phyloP scores from a whole-genome alignment of 75 land plant genomes.

The Sequoiadendron giganteum region DNA sequence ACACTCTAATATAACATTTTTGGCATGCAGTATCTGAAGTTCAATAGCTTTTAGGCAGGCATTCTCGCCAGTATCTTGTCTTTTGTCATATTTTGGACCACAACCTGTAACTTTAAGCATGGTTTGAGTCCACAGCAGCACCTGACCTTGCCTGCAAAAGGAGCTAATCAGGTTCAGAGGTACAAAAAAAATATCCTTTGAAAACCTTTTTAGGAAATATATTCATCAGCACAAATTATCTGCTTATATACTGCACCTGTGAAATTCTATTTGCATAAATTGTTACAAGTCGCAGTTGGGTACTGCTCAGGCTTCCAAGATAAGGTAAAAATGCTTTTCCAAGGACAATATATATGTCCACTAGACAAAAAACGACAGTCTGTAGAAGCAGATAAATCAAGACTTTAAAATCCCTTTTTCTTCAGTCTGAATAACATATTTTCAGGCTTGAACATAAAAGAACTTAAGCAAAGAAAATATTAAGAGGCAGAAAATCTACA shows the following conservation, averaged over 20 bases:
- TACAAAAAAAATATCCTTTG: background rate
- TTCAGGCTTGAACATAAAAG: background rate
- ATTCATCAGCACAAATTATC: background rate
- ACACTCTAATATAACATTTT: conserved; percentile 9
- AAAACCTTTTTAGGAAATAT: background rate
- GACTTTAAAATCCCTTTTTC: background rate
- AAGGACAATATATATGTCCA: conserved; percentile 95
- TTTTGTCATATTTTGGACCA: conserved; percentile 3
- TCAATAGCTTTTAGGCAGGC: conserved; percentile 11
- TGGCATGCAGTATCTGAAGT: conserved; percentile 1
- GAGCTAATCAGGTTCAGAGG: background rate
- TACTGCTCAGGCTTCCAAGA: conserved; percentile 88
- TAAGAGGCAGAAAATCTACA: background rate
- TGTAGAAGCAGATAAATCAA: conserved; percentile 30
- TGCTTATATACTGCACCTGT: conserved; percentile 30
- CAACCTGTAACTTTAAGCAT: conserved; percentile 14
- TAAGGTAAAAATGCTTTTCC: conserved; percentile 95
- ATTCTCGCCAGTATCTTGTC: background rate
- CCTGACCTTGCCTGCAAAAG: conserved; percentile 55
- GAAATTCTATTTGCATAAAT: conserved; percentile 98
- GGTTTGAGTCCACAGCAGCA: conserved; percentile 42
- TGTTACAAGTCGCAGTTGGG: conserved; percentile 89
- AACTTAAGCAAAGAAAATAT: background rate
- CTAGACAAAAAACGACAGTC: conserved; percentile 96
- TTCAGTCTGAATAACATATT: background rate